phyloP scores from a whole-genome alignment of 352 stramenopile species.

The Phytophthora europaea region DNA sequence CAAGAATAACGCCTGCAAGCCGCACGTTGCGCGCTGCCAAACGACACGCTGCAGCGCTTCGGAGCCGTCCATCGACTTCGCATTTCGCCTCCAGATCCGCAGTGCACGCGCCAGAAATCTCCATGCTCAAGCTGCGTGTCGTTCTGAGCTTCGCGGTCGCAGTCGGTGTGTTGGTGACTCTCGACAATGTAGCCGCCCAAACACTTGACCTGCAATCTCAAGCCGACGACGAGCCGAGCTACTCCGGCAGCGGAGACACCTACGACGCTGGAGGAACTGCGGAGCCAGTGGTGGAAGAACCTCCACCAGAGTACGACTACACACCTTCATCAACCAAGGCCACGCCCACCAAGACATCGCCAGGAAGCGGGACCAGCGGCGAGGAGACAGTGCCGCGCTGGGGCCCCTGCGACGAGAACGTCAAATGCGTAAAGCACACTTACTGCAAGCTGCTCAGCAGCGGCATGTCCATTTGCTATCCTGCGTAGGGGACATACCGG shows the following conservation, averaged over 20 bases:
- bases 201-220: background rate
- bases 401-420: constrained; percentile 8
- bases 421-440: constrained; percentile 5
- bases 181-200: constrained; percentile 7
- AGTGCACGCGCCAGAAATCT: background rate
- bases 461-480: constrained; percentile 29
- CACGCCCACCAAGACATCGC: background rate
- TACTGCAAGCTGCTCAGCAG: constrained; percentile 26
- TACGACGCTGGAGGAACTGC: constrained; percentile 2
- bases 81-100: constrained; percentile 19
- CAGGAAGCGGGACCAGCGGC: background rate
- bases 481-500: constrained; percentile 15
- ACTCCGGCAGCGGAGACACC: constrained; percentile 16
- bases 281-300: background rate
- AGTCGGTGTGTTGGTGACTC: background rate
- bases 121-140: constrained; percentile 28
- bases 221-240: constrained; percentile 8
- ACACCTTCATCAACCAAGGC: background rate
- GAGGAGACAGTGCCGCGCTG: constrained; percentile 2
- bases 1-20: constrained; percentile 1
- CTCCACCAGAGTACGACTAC: background rate
- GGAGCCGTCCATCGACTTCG: constrained; percentile 4
- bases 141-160: constrained; percentile 20
- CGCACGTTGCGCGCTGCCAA: constrained; percentile 11
- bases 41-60: constrained; percentile 9